These are phyloP conservation scores for Xerophyta viscosa DNA, from an alignment of 106 monocot species.

Conservation along the genomic window DNA sequence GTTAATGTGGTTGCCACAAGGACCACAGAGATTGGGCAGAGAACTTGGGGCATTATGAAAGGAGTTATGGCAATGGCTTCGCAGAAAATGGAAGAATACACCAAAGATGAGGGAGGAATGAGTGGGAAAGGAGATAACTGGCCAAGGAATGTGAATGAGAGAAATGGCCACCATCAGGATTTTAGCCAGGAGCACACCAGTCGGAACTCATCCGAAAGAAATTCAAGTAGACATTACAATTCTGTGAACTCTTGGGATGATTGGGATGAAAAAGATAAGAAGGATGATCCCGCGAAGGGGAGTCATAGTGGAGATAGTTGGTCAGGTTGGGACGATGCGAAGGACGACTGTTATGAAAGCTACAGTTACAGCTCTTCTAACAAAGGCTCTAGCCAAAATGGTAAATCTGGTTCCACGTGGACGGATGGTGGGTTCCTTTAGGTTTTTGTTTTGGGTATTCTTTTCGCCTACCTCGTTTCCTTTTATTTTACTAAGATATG, in stretches of 20 bases:
- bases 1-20: slow-evolving; percentile 6
- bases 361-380: slow-evolving; percentile 17
- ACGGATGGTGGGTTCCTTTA: slow-evolving; percentile 29
- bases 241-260: slow-evolving; percentile 67
- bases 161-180: slow-evolving; percentile 38
- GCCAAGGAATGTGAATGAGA: slow-evolving; percentile 17
- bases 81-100: slow-evolving; percentile 19
- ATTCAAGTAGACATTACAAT: slow-evolving; percentile 20
- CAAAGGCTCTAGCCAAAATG: slow-evolving; percentile 13
- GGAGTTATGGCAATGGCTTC: slow-evolving; percentile 22
- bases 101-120: slow-evolving; percentile 16
- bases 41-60: slow-evolving; percentile 29
- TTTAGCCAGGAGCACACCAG: slow-evolving; percentile 13
- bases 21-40: slow-evolving; percentile 19
- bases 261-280: slow-evolving; percentile 45
- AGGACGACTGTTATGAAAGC: slow-evolving; percentile 14
- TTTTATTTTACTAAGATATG: not conserved
- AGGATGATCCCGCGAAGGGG: slow-evolving; percentile 9
- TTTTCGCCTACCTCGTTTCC: not conserved
- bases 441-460: not conserved
- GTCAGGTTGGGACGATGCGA: slow-evolving; percentile 31
- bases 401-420: slow-evolving; percentile 24
- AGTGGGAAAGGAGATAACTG: slow-evolving; percentile 31
- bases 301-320: slow-evolving; percentile 23
- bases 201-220: slow-evolving; percentile 6